Percentiles rank a stretch among this genome's conserved stretches.
Evolutionary conservation across 306 rosid species (phyloP).

Genomic region (Corylus heterophylla): DNA sequence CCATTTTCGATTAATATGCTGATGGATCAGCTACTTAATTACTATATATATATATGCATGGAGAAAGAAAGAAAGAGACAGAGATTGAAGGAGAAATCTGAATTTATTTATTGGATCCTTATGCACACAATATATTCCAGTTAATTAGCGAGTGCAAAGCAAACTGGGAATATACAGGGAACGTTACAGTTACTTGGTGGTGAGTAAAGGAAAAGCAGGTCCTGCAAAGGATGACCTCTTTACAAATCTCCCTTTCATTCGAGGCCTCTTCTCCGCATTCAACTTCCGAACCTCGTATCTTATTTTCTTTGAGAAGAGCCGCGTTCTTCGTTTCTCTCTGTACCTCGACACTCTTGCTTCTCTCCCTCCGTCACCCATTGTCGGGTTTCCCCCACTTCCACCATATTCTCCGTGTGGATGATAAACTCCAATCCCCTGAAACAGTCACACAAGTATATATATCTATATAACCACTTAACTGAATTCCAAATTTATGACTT

Average conservation of each 20-base stretch:
- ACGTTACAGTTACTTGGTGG: slow-evolving; percentile 21
- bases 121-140: background rate
- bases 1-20: background rate
- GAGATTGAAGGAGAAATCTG: background rate
- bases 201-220: slow-evolving; percentile 45
- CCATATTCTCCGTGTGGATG: slow-evolving; percentile 41
- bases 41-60: background rate
- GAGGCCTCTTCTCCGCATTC: slow-evolving; percentile 96
- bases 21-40: no score
- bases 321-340: slow-evolving; percentile 80
- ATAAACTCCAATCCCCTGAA: slow-evolving; percentile 42
- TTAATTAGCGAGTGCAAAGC: background rate
- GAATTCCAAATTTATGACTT: no score
- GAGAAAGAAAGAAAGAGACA: background rate
- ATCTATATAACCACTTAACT: no score
- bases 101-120: background rate
- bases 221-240: slow-evolving; percentile 60
- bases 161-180: background rate
- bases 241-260: slow-evolving; percentile 97
- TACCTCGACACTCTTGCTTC: slow-evolving; percentile 90
- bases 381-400: slow-evolving; percentile 38
- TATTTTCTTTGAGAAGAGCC: slow-evolving; percentile 92
- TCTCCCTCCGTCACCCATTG: slow-evolving; percentile 64
- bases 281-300: slow-evolving; percentile 92
- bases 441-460: background rate